Percentiles rank a stretch among this genome's conserved stretches.
These are phyloP conservation scores for Inonotus hispidus DNA, from an alignment of 1,284 basidiomycete species.

Conservation along the genomic window DNA sequence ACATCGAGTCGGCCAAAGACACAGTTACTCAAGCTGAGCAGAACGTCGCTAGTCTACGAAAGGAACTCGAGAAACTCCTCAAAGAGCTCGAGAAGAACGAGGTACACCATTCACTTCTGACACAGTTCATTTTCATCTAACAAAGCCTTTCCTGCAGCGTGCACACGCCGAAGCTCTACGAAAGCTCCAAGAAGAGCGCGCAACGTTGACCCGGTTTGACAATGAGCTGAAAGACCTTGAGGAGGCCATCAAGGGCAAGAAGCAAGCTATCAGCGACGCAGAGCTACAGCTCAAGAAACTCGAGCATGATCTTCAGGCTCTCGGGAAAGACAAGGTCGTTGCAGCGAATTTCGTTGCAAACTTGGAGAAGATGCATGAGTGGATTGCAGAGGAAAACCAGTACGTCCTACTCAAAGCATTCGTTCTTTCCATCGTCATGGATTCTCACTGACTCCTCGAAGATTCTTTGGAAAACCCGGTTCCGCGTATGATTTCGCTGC, in stretches of 20 bases:
- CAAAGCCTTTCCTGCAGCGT: conserved; percentile 35
- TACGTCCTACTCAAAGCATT: conserved; percentile 33
- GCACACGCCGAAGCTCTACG: conserved; percentile 60
- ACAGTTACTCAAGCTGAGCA: conserved; percentile 58
- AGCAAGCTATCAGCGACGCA: conserved; percentile 65
- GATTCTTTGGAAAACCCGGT: conserved; percentile 78
- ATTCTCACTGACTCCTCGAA: conserved; percentile 25
- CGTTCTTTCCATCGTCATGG: not conserved
- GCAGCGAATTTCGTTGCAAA: conserved; percentile 42
- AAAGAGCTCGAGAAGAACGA: conserved; percentile 48
- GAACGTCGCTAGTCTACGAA: conserved; percentile 53
- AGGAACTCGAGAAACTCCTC: conserved; percentile 60
- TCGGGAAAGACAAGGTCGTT: conserved; percentile 49
- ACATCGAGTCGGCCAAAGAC: conserved; percentile 59
- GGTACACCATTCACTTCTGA: conserved; percentile 33
- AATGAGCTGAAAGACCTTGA: conserved; percentile 84
- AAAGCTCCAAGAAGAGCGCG: conserved; percentile 78
- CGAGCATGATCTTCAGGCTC: conserved; percentile 45
- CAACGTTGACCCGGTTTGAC: conserved; percentile 84
- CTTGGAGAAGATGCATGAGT: conserved; percentile 81
- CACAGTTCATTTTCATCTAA: not conserved
- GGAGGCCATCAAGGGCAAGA: conserved; percentile 75
- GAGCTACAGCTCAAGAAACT: conserved; percentile 65
- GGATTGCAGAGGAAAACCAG: conserved; percentile 87
- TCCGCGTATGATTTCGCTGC: conserved; percentile 80